phyloP scores from a whole-genome alignment of 1,284 basidiomycete species.

The Melampsora americana region DNA sequence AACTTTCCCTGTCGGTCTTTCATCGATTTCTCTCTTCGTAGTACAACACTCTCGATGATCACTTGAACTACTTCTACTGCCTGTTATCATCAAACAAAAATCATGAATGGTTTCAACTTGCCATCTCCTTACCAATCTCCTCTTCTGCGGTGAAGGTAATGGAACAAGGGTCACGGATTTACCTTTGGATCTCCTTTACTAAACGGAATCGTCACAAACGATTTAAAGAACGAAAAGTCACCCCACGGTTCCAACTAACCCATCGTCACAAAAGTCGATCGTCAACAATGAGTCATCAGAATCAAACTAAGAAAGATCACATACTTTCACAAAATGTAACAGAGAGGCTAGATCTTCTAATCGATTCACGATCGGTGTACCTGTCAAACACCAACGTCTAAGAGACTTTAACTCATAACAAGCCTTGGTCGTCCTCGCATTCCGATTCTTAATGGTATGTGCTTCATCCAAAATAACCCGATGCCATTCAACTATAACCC shows the following conservation, averaged over 20 bases:
- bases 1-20: constrained; percentile 78
- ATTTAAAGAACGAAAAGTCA: constrained; percentile 78
- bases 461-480: constrained; percentile 69
- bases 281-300: no score
- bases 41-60: constrained; percentile 78
- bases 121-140: no score
- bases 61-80: constrained; percentile 82
- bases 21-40: constrained; percentile 94
- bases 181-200: constrained; percentile 40
- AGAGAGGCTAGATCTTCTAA: constrained; percentile 34
- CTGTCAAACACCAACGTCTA: constrained; percentile 85
- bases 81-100: constrained; percentile 72
- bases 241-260: constrained; percentile 45
- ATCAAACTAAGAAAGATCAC: no score
- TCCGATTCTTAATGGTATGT: constrained; percentile 88
- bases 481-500: constrained; percentile 49
- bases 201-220: constrained; percentile 58
- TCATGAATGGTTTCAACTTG: constrained; percentile 67
- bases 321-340: constrained; percentile 18
- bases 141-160: neutral
- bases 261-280: constrained; percentile 64
- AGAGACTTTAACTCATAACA: constrained; percentile 77
- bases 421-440: constrained; percentile 83
- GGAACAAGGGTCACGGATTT: neutral
- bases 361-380: constrained; percentile 93